Evolutionary conservation across 2,329 filamentous ascomycete species (phyloP), one percentile per base, ranked within the genome.

Genomic region (Cercospora sp.): DNA sequence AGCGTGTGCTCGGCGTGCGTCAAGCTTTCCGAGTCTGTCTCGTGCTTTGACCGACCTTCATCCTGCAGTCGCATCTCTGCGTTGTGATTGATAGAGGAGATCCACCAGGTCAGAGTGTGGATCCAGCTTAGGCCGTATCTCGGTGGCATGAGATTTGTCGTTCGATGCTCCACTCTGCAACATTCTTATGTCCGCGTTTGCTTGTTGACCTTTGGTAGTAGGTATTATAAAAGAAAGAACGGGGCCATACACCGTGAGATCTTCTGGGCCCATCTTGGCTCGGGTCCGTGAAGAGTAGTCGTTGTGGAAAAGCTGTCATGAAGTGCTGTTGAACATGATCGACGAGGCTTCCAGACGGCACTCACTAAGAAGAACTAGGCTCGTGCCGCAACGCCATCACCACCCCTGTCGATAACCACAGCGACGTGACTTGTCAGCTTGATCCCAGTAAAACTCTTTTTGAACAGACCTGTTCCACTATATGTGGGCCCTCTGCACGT

Each of bases 1-100:
- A 67, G 65, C 65, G 62, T 32, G 45, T 59, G 57, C 62, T 70
- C 58, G 62, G 65, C 62, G 37, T 70, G 68, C 68, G 65, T 63
- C 68, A 67, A 61, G 65, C 61, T 63, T 49, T 64, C 28, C 40
- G 55, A 32, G 51, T 45, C 55, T 37, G 49, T 55, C n/a, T 49
- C 37, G 43, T 58, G 43, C 49, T 37, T 62, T 45, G 60, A 32
- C 55, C 57, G 70, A 71, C 45, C 32, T 68, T 71, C 57, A 57
- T 60, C 70, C 70, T 68, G 61, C 61, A 63, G 28, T 13, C 21
- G 34, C 58, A 59, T 53, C n/a, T 34, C 59, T 32, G 63, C 49
- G 43, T 43, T 53, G 53, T 58, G 55, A 57, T 57, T 63, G 53
- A 18, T 49, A 37, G 45, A 43, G 24, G 53, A 37, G 58, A 37